Evolutionary conservation across 352 stramenopile species (phyloP), one percentile per base, ranked within the genome.

Genomic region (Phytophthora citricola): DNA sequence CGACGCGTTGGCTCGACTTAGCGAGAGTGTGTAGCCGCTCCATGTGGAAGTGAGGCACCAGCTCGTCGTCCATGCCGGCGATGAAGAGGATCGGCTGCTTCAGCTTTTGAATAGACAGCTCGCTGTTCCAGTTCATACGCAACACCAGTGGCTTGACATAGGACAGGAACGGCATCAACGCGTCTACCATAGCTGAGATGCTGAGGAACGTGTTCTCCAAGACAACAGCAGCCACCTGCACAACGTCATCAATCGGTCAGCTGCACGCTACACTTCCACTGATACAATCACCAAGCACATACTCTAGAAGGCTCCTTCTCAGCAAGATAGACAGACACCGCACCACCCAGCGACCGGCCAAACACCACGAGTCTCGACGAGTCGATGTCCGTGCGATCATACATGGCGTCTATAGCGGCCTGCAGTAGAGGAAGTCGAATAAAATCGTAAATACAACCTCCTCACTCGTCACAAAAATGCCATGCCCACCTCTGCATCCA

Each of bases 191-290:
- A 1, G 85, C 71, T 1, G 85, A 85, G 56, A 99, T 98, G 56
- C 81, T 97, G 14, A 95, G 68, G 67, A 99, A 98, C 11, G 95
- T 98, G 69, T 99, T 99, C 68, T 99, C 95, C 11, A 98, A 66
- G 40, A 98, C 87, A 22, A 99, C 69, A 26, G 87, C 95, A 15
- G 89, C 90, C 31, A 98, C 64, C 87, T 95, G 24, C 4, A 64
- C 22, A 26, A 55, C 3, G 65, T 47, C 17, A 61, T 24, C 14
- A 54, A 9, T 20, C 0, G 45, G 31, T 59, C 27, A 61, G 43
- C 17, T 10, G 41, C 39, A 49, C 11, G 31, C 38, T 9, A 17
- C 40, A 31, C 2, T 4, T 26, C 39, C n/a, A 12, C n/a, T 41
- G 8, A 34, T 29, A 10, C 4, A 32, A 26, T 22, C 11, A 27